Conservation (phyloP, 352 stramenopile species). For the Pythium brachiatum region DNA sequence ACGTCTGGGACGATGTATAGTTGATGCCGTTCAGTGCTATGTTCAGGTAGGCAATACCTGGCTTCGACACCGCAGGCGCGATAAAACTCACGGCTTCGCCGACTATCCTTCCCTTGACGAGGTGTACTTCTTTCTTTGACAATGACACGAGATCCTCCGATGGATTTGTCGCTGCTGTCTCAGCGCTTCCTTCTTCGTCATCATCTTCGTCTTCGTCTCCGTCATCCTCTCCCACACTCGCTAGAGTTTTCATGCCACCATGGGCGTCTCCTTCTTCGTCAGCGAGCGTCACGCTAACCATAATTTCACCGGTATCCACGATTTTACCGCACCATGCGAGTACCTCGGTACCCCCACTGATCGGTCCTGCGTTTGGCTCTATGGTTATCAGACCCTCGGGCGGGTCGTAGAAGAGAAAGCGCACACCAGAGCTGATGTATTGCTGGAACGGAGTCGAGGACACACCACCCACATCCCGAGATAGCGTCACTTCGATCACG, state of each 20-base stretch:
- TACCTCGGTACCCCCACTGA: slow-evolving; percentile 53
- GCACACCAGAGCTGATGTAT: slow-evolving; percentile 45
- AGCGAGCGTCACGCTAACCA: slow-evolving; percentile 52
- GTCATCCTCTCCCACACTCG: slow-evolving; percentile 16
- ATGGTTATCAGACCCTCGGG: slow-evolving; percentile 61
- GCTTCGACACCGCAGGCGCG: slow-evolving; percentile 34
- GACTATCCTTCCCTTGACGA: slow-evolving; percentile 54
- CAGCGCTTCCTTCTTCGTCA: slow-evolving; percentile 5
- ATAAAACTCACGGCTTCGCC: slow-evolving; percentile 59
- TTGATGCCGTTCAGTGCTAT: slow-evolving; percentile 79
- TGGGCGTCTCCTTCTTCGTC: slow-evolving; percentile 26
- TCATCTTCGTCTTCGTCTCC: slow-evolving; percentile 8
- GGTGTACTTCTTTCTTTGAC: slow-evolving; percentile 13
- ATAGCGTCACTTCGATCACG: slow-evolving; percentile 34
- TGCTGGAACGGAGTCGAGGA: slow-evolving; percentile 19
- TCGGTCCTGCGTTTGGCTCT: slow-evolving; percentile 50
- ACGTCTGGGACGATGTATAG: slow-evolving; percentile 51
- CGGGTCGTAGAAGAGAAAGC: slow-evolving; percentile 75
- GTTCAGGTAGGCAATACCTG: slow-evolving; percentile 49
- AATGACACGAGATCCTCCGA: not conserved
- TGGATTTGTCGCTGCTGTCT: not conserved
- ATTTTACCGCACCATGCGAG: slow-evolving; percentile 59
- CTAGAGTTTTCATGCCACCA: not conserved
- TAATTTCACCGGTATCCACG: slow-evolving; percentile 66
- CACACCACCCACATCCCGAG: not conserved